phyloP scores from a whole-genome alignment of 2,329 filamentous ascomycete species.

The Orbilia brochopaga region DNA sequence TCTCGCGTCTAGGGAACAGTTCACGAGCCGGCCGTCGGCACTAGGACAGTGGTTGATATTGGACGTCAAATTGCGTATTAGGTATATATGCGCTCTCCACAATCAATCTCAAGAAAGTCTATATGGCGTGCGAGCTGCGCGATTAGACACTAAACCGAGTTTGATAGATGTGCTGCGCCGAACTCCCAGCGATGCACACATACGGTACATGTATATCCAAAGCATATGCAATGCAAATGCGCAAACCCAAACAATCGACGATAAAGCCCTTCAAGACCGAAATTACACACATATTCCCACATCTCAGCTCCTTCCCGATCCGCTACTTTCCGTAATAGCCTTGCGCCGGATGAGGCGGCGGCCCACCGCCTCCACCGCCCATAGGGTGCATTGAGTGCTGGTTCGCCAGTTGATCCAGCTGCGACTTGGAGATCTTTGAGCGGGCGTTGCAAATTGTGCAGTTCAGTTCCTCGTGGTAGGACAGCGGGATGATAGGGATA shows the following conservation, averaged over 20 bases:
- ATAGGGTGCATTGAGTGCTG: slow-evolving; percentile 31
- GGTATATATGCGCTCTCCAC: too few relatives aligned
- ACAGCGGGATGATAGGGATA: slow-evolving; percentile 50
- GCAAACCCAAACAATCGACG: not conserved
- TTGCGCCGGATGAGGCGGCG: slow-evolving; percentile 28
- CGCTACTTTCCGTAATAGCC: slow-evolving; percentile 45
- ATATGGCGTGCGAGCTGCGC: too few relatives aligned
- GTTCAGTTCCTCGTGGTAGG: slow-evolving; percentile 46
- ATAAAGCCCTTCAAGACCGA: not conserved
- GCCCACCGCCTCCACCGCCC: slow-evolving; percentile 17
- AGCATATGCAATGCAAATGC: not conserved
- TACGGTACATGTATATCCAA: too few relatives aligned
- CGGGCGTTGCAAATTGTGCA: slow-evolving; percentile 50
- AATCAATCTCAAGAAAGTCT: too few relatives aligned
- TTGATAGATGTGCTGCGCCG: slow-evolving; percentile 1
- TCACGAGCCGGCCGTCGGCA: too few relatives aligned
- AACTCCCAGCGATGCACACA: slow-evolving; percentile 13
- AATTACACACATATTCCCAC: not conserved
- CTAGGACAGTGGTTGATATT: too few relatives aligned
- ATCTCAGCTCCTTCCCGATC: not conserved
- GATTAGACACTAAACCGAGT: not conserved
- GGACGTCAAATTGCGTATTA: too few relatives aligned
- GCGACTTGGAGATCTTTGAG: slow-evolving; percentile 40
- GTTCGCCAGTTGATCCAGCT: slow-evolving; percentile 42
- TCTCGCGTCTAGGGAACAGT: too few relatives aligned